phyloP scores from a whole-genome alignment of 2,329 filamentous ascomycete genomes.

The Knufia petricola region DNA sequence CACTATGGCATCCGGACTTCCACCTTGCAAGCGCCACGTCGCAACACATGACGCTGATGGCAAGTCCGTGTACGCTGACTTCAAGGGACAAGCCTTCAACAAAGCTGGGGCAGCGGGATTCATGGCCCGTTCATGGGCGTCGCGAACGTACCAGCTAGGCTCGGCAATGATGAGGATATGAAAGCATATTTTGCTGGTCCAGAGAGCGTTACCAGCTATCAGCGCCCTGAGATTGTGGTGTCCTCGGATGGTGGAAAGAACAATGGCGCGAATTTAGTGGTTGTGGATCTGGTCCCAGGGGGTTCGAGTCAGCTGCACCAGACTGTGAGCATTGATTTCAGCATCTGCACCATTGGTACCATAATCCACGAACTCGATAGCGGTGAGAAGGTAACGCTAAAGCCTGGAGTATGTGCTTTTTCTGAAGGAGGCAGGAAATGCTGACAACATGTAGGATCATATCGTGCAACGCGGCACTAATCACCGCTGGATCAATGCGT shows the following conservation, averaged over 20 bases:
- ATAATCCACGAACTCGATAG: slow-evolving; percentile 19
- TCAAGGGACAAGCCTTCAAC: slow-evolving; percentile 13
- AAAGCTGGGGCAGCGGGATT: slow-evolving; percentile 8
- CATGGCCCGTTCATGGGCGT: slow-evolving; percentile 17
- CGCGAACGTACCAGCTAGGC: slow-evolving; percentile 12
- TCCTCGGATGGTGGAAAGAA: slow-evolving; percentile 6
- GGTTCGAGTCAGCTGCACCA: slow-evolving; percentile 15
- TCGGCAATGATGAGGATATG: slow-evolving; percentile 16
- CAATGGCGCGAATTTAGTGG: slow-evolving; percentile 14
- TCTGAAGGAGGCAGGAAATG: background rate
- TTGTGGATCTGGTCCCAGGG: slow-evolving; percentile 17
- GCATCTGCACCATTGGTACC: slow-evolving; percentile 15
- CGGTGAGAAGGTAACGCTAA: slow-evolving; percentile 17
- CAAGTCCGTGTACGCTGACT: slow-evolving; percentile 7
- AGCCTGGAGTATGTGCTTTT: slow-evolving; percentile 14
- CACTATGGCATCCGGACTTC: slow-evolving; percentile 6
- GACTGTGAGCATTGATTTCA: slow-evolving; percentile 19
- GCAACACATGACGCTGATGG: slow-evolving; percentile 5
- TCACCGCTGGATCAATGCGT: slow-evolving; percentile 19
- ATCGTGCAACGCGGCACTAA: slow-evolving; percentile 20
- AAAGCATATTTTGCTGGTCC: slow-evolving; percentile 15
- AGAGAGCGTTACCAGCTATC: slow-evolving; percentile 13
- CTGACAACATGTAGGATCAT: slow-evolving; percentile 12
- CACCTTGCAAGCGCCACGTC: slow-evolving; percentile 1
- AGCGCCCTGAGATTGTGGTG: slow-evolving; percentile 14